Evolutionary conservation across 768 basidiomycete genomes (phyloP).

Genomic region (Tephrocybe sp.): DNA sequence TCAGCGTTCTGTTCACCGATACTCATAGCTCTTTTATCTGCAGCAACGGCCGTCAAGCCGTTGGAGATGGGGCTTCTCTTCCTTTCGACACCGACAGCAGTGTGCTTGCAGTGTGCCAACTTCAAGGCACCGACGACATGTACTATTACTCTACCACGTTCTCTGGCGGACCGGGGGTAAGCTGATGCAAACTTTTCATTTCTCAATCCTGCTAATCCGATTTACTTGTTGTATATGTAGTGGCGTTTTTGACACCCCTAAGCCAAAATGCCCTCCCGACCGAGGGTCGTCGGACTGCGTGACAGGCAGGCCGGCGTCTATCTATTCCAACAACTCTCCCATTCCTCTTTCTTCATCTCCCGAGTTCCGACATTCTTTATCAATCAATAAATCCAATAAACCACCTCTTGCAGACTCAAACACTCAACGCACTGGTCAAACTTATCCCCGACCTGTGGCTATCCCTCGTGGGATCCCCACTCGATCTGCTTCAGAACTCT

Average conservation of each 20-base stretch:
- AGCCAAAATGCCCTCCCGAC: constrained; percentile 90
- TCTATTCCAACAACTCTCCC: constrained; percentile 46
- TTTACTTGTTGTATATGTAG: constrained; percentile 39
- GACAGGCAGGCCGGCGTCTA: constrained; percentile 86
- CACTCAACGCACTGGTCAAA: constrained; percentile 16
- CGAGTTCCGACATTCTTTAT: constrained; percentile 12
- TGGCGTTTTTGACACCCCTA: constrained; percentile 96
- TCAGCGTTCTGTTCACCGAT: neutral
- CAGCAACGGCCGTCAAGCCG: constrained; percentile 95
- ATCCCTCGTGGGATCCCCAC: constrained; percentile 42
- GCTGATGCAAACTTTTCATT: constrained; percentile 17
- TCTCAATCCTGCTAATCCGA: neutral
- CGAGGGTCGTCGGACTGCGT: constrained; percentile 94
- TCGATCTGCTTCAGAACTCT: constrained; percentile 42
- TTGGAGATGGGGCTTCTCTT: constrained; percentile 93
- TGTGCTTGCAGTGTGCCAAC: constrained; percentile 83
- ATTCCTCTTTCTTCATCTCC: constrained; percentile 40
- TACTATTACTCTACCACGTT: constrained; percentile 93
- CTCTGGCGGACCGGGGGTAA: constrained; percentile 89
- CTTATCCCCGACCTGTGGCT: constrained; percentile 26
- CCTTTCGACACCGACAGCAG: constrained; percentile 73
- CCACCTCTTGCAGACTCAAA: constrained; percentile 19
- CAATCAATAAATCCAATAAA: constrained; percentile 14
- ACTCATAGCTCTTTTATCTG: constrained; percentile 14
- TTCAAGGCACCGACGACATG: constrained; percentile 77